Evolutionary conservation across 108 stramenopile species (phyloP).

Genomic region (Parietichytrium sp.): DNA sequence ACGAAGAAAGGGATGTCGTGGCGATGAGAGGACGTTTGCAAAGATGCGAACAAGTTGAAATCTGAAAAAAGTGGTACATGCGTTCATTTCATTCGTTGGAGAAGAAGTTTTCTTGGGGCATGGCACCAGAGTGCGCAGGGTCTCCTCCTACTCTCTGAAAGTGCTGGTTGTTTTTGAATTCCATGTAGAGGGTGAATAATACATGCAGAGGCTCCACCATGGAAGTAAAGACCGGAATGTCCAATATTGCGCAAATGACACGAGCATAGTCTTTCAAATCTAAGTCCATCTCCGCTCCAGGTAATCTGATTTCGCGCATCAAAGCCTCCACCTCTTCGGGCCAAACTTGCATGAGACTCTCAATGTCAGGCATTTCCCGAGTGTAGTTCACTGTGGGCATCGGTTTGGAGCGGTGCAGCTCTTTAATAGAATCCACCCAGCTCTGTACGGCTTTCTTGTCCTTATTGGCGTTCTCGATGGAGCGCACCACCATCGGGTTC

Average conservation of each 20-base stretch:
- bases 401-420: slow-evolving; percentile 68
- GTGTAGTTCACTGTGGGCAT: slow-evolving; percentile 64
- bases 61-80: too few relatives aligned
- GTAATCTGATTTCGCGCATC: slow-evolving; percentile 51
- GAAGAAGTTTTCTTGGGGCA: too few relatives aligned
- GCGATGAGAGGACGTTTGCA: too few relatives aligned
- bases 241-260: slow-evolving; percentile 71
- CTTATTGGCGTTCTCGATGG: slow-evolving; percentile 69
- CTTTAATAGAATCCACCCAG: slow-evolving; percentile 72
- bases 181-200: slow-evolving; percentile 61
- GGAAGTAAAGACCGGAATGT: slow-evolving; percentile 71
- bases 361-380: slow-evolving; percentile 70
- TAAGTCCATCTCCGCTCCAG: slow-evolving; percentile 66
- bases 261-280: slow-evolving; percentile 72
- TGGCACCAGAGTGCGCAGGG: too few relatives aligned
- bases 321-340: slow-evolving; percentile 67
- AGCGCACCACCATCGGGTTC: slow-evolving; percentile 51
- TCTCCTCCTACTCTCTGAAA: slow-evolving; percentile 36
- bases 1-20: too few relatives aligned
- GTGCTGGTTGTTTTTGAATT: slow-evolving; percentile 57
- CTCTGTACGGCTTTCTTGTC: slow-evolving; percentile 67
- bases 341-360: slow-evolving; percentile 74
- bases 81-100: too few relatives aligned
- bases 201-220: slow-evolving; percentile 64
- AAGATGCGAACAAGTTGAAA: too few relatives aligned